These are phyloP conservation scores for Chrysanthemum lavandulifolium DNA, from an alignment of 129 eudicot genomes.

Conservation along the genomic window DNA sequence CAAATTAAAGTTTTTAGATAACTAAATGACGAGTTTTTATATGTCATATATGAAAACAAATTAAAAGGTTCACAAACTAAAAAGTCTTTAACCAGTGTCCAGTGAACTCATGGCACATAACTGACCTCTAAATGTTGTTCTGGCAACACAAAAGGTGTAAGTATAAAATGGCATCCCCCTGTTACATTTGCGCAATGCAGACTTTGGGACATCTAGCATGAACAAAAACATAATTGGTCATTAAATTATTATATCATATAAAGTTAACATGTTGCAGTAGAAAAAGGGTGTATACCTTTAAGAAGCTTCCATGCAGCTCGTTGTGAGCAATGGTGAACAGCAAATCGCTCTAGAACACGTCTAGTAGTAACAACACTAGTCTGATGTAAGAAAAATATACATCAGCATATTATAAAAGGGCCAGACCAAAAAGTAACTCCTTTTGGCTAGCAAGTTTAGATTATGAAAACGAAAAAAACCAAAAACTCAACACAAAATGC, in stretches of 20 bases:
- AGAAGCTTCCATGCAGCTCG: conserved; percentile 94
- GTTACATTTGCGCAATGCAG: conserved; percentile 78
- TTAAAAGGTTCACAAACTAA: not conserved
- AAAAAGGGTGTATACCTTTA: conserved; percentile 53
- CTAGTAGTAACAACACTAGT: conserved; percentile 78
- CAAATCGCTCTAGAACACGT: conserved; percentile 82
- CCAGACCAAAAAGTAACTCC: too few species aligned
- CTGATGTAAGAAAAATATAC: conserved; percentile 28
- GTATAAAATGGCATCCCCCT: conserved; percentile 58
- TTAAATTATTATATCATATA: not conserved
- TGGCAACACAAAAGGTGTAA: conserved; percentile 59
- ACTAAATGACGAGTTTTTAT: not conserved
- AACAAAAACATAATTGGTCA: not conserved
- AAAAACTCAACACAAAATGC: not conserved
- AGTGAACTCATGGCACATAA: not conserved
- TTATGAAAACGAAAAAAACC: too few species aligned
- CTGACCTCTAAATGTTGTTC: conserved; percentile 88
- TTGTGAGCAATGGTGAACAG: conserved; percentile 71
- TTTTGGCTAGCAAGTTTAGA: too few species aligned
- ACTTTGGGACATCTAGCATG: conserved; percentile 74
- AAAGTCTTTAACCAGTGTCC: not conserved
- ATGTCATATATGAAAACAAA: not conserved
- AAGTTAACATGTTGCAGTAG: conserved; percentile 5
- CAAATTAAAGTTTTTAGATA: conserved; percentile 5
- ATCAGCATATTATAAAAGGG: not conserved